phyloP scores from a whole-genome alignment of 306 rosid species.

The Cucumis cinereus region DNA sequence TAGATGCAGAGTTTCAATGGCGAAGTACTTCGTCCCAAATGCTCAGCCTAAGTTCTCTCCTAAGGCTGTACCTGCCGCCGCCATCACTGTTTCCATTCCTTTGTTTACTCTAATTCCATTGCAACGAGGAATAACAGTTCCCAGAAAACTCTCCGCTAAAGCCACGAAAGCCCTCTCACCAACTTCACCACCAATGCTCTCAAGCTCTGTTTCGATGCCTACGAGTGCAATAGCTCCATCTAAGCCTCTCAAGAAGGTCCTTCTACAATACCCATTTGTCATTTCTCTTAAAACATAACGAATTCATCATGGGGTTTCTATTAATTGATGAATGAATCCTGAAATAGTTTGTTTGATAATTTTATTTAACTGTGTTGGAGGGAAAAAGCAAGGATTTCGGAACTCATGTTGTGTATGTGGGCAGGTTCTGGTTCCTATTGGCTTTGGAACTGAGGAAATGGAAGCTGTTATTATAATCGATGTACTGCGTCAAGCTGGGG shows the following conservation, averaged over 20 bases:
- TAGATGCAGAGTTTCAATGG: neutral
- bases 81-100: slow-evolving; percentile 1
- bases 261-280: slow-evolving; percentile 9
- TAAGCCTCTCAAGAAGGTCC: slow-evolving; percentile 45
- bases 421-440: slow-evolving; percentile 80
- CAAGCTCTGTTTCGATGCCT: neutral
- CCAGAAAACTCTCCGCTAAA: slow-evolving; percentile 28
- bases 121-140: slow-evolving; percentile 10
- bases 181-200: slow-evolving; percentile 5
- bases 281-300: neutral
- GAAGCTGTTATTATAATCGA: slow-evolving; percentile 76
- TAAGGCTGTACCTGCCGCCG: slow-evolving; percentile 7
- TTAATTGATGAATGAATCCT: neutral
- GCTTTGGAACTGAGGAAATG: slow-evolving; percentile 91
- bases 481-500: slow-evolving; percentile 92
- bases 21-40: neutral
- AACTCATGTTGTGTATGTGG: neutral
- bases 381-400: neutral
- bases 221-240: slow-evolving; percentile 15
- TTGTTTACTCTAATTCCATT: slow-evolving; percentile 24
- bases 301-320: neutral
- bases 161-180: slow-evolving; percentile 24
- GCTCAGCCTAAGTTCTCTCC: slow-evolving; percentile 18
- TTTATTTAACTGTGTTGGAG: neutral
- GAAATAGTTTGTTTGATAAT: neutral